phyloP scores from a whole-genome alignment of 1,284 basidiomycete species.

The Moesziomyces aphidis region DNA sequence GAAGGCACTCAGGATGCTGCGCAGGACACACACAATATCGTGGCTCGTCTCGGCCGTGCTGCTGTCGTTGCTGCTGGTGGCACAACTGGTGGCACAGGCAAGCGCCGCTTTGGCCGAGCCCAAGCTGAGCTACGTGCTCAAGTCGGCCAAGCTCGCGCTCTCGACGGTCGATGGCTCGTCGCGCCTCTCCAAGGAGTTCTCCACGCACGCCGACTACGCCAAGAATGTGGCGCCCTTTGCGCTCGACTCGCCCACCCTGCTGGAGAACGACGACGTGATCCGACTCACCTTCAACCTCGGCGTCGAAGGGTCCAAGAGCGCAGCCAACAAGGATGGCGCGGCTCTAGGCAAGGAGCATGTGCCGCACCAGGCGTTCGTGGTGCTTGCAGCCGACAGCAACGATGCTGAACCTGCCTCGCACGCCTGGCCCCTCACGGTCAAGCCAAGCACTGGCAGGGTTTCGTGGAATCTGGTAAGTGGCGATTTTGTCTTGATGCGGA shows the following conservation, averaged over 20 bases:
- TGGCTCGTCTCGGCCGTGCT: constrained; percentile 5
- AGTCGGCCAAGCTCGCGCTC: constrained; percentile 43
- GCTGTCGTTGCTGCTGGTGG: constrained; percentile 17
- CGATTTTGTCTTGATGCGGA: not conserved
- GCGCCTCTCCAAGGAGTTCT: constrained; percentile 40
- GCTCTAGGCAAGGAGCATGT: constrained; percentile 38
- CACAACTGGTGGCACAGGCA: constrained; percentile 17
- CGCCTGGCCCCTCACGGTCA: constrained; percentile 44
- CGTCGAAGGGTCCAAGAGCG: constrained; percentile 21
- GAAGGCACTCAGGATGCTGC: not conserved
- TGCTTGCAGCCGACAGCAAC: constrained; percentile 25
- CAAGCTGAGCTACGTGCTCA: constrained; percentile 48
- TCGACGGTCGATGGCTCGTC: constrained; percentile 48
- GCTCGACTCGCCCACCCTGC: constrained; percentile 24
- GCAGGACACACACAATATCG: constrained; percentile 32
- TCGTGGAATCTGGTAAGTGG: constrained; percentile 50
- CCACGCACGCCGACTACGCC: constrained; percentile 34
- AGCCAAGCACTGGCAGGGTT: constrained; percentile 46
- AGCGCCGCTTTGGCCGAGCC: constrained; percentile 34
- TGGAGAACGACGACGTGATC: constrained; percentile 54
- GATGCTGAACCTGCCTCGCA: constrained; percentile 12
- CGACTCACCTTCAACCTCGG: constrained; percentile 41
- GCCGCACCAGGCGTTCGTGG: constrained; percentile 50
- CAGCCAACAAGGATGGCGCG: constrained; percentile 23
- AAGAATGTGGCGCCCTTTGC: constrained; percentile 33